Evolutionary conservation across 2,329 filamentous ascomycete species (phyloP).

Genomic region (Colletotrichum higginsianum): DNA sequence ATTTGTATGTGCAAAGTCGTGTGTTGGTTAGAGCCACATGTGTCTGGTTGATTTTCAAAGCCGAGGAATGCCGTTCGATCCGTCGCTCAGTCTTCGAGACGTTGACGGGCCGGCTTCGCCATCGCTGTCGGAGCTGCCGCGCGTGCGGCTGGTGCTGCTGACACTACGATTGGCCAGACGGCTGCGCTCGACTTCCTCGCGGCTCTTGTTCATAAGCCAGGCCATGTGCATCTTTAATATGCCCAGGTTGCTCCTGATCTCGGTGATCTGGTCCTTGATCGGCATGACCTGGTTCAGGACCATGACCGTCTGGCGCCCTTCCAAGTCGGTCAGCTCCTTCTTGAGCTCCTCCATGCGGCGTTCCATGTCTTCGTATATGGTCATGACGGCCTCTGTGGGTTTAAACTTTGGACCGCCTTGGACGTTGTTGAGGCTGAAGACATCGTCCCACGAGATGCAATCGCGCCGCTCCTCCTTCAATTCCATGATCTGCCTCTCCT

Average conservation of each 20-base stretch:
- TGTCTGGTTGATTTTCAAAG: conserved; percentile 46
- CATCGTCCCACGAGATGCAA: conserved; percentile 40
- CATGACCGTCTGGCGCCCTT: conserved; percentile 73
- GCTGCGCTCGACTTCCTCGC: conserved; percentile 58
- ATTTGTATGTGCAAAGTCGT: neutral
- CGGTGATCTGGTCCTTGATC: conserved; percentile 74
- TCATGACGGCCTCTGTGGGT: conserved; percentile 44
- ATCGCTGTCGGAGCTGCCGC: conserved; percentile 46
- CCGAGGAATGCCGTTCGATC: conserved; percentile 53
- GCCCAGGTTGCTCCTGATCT: conserved; percentile 70
- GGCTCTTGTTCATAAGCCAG: conserved; percentile 69
- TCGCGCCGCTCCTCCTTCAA: conserved; percentile 46
- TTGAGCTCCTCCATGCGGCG: conserved; percentile 69
- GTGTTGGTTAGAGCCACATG: neutral
- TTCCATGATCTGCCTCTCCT: conserved; percentile 54
- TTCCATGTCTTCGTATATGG: conserved; percentile 44
- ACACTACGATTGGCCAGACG: conserved; percentile 48
- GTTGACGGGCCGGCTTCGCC: conserved; percentile 43
- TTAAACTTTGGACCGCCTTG: conserved; percentile 39
- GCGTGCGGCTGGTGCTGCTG: conserved; percentile 45
- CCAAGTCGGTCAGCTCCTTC: conserved; percentile 70
- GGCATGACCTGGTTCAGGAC: conserved; percentile 74
- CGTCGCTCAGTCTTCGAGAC: conserved; percentile 49
- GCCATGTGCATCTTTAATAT: conserved; percentile 73
- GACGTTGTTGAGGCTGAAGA: conserved; percentile 37